Conservation (phyloP, 2,329 filamentous ascomycete genomes). For the Uncinocarpus reesii region DNA sequence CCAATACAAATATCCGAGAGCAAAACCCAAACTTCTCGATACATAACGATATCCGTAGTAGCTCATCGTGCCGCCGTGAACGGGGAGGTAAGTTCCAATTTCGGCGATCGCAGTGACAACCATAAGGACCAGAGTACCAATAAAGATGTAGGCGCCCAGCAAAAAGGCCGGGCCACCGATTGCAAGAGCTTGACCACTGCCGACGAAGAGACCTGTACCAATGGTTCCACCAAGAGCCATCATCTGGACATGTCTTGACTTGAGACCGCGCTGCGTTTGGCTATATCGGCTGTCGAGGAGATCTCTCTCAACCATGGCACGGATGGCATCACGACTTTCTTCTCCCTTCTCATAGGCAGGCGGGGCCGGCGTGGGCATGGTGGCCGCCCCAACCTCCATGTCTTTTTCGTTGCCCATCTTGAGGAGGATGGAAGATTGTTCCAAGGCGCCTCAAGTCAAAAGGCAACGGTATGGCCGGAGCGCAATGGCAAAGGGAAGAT, state of each 20-base stretch:
- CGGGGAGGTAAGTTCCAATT: slow-evolving; percentile 35
- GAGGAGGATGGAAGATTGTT: background rate
- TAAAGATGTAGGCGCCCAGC: slow-evolving; percentile 43
- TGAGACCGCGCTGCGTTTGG: slow-evolving; percentile 34
- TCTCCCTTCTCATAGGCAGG: slow-evolving; percentile 9
- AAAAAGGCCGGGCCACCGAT: slow-evolving; percentile 45
- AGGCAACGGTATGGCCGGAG: background rate
- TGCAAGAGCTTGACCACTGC: slow-evolving; percentile 44
- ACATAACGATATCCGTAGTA: slow-evolving; percentile 38
- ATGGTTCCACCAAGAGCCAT: slow-evolving; percentile 28
- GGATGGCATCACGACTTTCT: slow-evolving; percentile 21
- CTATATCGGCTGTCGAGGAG: slow-evolving; percentile 34
- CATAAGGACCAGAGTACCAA: slow-evolving; percentile 39
- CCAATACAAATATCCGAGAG: slow-evolving; percentile 40
- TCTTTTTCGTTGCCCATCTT: slow-evolving; percentile 11
- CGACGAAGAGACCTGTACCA: slow-evolving; percentile 47
- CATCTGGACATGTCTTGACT: slow-evolving; percentile 36
- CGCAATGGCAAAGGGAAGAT: background rate
- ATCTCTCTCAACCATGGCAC: slow-evolving; percentile 32
- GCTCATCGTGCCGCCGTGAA: slow-evolving; percentile 37
- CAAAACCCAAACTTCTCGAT: slow-evolving; percentile 34
- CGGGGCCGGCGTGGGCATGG: background rate
- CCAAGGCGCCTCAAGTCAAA: background rate
- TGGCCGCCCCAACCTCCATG: slow-evolving; percentile 6
- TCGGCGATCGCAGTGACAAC: slow-evolving; percentile 40